Evolutionary conservation across 2,329 filamentous ascomycete genomes (phyloP).

Genomic region (Erysiphe pulchra): DNA sequence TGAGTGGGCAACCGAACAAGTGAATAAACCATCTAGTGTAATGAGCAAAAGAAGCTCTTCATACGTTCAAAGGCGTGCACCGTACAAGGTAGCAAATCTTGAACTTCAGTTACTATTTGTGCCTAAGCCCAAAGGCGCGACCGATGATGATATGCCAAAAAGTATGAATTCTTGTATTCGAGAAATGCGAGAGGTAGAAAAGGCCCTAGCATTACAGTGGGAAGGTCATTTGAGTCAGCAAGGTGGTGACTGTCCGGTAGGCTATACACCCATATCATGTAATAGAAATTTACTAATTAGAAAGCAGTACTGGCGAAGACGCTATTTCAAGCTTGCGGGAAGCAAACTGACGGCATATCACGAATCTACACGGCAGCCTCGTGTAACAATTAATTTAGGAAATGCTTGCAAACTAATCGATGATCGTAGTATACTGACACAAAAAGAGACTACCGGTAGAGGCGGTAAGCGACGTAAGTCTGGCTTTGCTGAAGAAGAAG

Average conservation of each 20-base stretch:
- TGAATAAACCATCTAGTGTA: conserved; percentile 53
- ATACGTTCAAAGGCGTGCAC: conserved; percentile 52
- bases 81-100: conserved; percentile 91
- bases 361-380: conserved; percentile 80
- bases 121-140: conserved; percentile 62
- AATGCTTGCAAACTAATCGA: conserved; percentile 88
- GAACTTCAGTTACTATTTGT: conserved; percentile 88
- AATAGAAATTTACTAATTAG: conserved; percentile 15
- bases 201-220: conserved; percentile 48
- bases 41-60: conserved; percentile 72
- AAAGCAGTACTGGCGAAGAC: conserved; percentile 75
- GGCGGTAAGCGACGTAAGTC: conserved; percentile 67
- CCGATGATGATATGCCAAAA: conserved; percentile 95
- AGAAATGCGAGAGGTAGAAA: conserved; percentile 77
- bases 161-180: conserved; percentile 94
- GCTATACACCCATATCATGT: conserved; percentile 15
- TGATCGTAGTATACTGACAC: conserved; percentile 58
- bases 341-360: conserved; percentile 88
- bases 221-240: conserved; percentile 89
- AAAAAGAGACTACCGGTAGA: conserved; percentile 57
- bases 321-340: conserved; percentile 85
- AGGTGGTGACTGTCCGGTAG: conserved; percentile 88
- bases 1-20: conserved; percentile 87
- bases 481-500: conserved; percentile 91
- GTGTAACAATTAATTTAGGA: conserved; percentile 84